Conservation (phyloP, 164 flowering plant species). For the Amborella trichopoda region DNA sequence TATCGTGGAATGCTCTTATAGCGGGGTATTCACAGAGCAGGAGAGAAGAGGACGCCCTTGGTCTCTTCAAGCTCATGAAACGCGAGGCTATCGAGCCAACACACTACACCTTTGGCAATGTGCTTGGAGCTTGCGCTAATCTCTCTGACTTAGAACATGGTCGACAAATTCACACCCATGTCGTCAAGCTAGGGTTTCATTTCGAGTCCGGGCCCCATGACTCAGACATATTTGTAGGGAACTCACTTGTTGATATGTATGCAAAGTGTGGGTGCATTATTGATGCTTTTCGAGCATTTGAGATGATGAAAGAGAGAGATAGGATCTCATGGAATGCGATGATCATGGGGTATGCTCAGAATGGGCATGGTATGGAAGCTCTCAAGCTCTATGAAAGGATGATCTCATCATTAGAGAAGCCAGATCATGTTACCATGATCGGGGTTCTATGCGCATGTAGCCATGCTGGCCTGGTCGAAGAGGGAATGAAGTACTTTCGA, state of each 20-base stretch:
- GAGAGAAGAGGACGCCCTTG: constrained; percentile 14
- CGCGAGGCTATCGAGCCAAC: constrained; percentile 14
- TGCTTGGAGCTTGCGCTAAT: constrained; percentile 14
- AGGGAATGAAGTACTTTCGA: constrained; percentile 9
- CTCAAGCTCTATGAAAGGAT: constrained; percentile 10
- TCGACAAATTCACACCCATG: constrained; percentile 15
- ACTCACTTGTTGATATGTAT: constrained; percentile 20
- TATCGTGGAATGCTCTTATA: constrained; percentile 21
- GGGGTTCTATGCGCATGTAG: constrained; percentile 21
- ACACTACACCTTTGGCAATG: constrained; percentile 17
- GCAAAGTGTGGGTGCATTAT: constrained; percentile 14
- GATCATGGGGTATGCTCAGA: constrained; percentile 20
- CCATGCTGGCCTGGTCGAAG: constrained; percentile 16
- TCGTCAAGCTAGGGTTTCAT: constrained; percentile 16
- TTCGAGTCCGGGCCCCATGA: constrained; percentile 16
- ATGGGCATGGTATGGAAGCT: constrained; percentile 14
- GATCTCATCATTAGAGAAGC: constrained; percentile 11
- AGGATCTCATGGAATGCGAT: constrained; percentile 21
- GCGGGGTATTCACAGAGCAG: constrained; percentile 18
- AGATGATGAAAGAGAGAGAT: constrained; percentile 13
- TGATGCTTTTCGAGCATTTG: constrained; percentile 13
- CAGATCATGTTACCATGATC: constrained; percentile 19
- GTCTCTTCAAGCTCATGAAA: constrained; percentile 13
- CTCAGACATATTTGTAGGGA: constrained; percentile 19
- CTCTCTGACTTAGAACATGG: constrained; percentile 14